Percentiles rank a stretch among this genome's conserved stretches.
phyloP scores from a whole-genome alignment of 202 grass and related monocot genomes.

The Setaria italica region DNA sequence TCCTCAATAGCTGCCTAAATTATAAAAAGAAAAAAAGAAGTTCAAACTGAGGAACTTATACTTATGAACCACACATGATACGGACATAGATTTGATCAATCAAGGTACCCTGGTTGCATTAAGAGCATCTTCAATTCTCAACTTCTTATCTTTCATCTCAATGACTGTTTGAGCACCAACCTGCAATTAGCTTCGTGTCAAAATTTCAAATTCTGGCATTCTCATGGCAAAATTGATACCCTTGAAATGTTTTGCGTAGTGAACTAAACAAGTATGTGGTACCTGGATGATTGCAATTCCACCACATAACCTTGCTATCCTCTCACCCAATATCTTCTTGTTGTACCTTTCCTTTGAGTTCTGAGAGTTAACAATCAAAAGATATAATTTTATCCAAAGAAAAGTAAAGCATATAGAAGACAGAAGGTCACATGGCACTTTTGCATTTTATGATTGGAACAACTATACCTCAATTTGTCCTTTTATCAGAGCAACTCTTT shows the following conservation, averaged over 20 bases:
- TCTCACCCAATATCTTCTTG: conserved; percentile 90
- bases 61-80: conserved; percentile 46
- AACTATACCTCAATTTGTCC: conserved; percentile 74
- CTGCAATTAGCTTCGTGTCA: conserved; percentile 51
- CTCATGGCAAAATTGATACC: conserved; percentile 20
- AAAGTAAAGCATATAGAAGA: not conserved
- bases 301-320: conserved; percentile 85
- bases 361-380: conserved; percentile 47
- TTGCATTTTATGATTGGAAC: not conserved
- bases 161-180: conserved; percentile 93
- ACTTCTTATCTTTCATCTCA: conserved; percentile 96
- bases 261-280: conserved; percentile 14
- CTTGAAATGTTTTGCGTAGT: not conserved
- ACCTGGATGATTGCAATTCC: conserved; percentile 96
- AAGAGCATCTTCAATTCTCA: conserved; percentile 94
- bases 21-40: conserved; percentile 7
- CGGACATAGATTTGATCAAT: conserved; percentile 10
- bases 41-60: conserved; percentile 27
- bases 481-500: conserved; percentile 73
- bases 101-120: conserved; percentile 87
- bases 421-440: not conserved
- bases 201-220: conserved; percentile 41
- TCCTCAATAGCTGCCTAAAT: conserved; percentile 93
- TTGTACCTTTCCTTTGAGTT: conserved; percentile 80
- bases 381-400: not conserved